Conservation (phyloP, 306 rosid genomes). For the Ormosia semicastrata region DNA sequence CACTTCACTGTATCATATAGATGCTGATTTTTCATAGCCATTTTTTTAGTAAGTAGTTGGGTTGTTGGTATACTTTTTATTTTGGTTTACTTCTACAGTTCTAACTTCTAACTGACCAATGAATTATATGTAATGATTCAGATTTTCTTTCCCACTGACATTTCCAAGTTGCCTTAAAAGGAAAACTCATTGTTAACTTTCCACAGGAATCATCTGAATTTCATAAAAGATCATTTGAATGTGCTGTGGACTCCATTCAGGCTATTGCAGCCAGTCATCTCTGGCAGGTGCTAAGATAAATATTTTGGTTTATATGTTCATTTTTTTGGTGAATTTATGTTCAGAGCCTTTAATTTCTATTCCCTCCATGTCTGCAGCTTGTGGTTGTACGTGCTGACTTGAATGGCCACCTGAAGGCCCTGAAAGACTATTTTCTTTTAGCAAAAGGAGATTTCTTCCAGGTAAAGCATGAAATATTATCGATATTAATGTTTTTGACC, state of each 20-base stretch:
- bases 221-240: constrained; percentile 91
- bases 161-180: neutral
- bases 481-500: neutral
- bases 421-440: constrained; percentile 92
- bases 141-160: constrained; percentile 2
- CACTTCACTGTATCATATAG: constrained; percentile 15
- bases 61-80: neutral
- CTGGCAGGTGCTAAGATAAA: constrained; percentile 80
- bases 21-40: neutral
- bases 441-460: constrained; percentile 99
- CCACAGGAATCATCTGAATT: constrained; percentile 88
- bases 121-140: neutral
- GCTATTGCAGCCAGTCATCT: constrained; percentile 95
- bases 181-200: constrained; percentile 25
- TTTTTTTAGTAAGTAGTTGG: constrained; percentile 11
- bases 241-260: constrained; percentile 83
- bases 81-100: neutral
- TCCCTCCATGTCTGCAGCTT: constrained; percentile 66
- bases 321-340: constrained; percentile 28
- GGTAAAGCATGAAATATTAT: constrained; percentile 52
- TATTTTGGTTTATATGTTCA: constrained; percentile 3
- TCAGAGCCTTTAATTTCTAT: constrained; percentile 24
- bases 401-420: constrained; percentile 90
- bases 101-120: neutral
- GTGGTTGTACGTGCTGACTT: constrained; percentile 96